phyloP scores from a whole-genome alignment of 192 early-diverging fungal species.

The Umbelopsis isabellina region DNA sequence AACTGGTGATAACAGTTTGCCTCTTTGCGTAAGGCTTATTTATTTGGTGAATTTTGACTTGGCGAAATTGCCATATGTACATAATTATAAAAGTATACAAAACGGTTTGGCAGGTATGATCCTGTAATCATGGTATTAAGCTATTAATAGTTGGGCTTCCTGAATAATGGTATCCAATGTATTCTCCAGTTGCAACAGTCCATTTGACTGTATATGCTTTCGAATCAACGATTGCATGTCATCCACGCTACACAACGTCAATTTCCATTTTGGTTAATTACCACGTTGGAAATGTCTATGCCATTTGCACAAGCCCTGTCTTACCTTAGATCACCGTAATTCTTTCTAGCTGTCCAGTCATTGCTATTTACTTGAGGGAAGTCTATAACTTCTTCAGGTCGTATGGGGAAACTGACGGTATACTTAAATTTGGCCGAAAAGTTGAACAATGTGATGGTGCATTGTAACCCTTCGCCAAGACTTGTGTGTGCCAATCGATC shows the following conservation, averaged over 20 bases:
- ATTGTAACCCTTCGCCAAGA: neutral
- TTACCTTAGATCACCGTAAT: constrained; percentile 5
- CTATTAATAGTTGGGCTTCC: constrained; percentile 14
- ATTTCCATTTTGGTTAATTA: neutral
- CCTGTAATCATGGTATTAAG: neutral
- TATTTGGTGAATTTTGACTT: neutral
- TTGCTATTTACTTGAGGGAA: neutral
- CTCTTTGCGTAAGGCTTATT: neutral
- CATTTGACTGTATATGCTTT: constrained; percentile 6
- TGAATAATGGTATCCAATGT: neutral
- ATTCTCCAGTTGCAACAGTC: neutral
- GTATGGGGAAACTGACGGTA: neutral
- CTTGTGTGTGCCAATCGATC: neutral
- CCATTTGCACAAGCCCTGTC: neutral
- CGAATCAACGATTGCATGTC: constrained; percentile 1
- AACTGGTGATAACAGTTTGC: neutral
- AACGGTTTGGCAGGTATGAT: neutral
- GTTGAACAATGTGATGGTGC: constrained; percentile 2
- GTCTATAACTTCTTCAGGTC: constrained; percentile 11
- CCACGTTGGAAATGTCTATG: neutral
- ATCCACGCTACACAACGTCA: neutral
- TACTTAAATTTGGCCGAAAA: constrained; percentile 4
- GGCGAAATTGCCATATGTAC: neutral
- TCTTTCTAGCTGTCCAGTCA: neutral
- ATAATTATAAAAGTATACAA: neutral